A percentile compares a stretch with the other conserved stretches of the same genome.
phyloP scores from a whole-genome alignment of 352 stramenopile species.

The Lagenidium giganteum region DNA sequence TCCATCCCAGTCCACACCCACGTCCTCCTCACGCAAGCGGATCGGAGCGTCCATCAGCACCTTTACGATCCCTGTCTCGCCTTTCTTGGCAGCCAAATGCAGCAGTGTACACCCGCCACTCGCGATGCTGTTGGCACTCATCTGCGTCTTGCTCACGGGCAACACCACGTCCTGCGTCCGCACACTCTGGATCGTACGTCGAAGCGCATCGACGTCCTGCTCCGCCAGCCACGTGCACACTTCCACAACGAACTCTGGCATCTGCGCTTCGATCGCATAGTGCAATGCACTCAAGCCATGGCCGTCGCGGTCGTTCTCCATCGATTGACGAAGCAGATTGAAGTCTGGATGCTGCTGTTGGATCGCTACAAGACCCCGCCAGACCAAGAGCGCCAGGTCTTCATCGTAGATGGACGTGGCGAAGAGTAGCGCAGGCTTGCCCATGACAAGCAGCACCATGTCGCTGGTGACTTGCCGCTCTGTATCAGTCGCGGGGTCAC shows the following conservation, averaged over 20 bases:
- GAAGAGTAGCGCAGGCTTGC: constrained; percentile 75
- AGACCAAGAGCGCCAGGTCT: constrained; percentile 61
- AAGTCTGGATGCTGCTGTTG: constrained; percentile 28
- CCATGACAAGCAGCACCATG: constrained; percentile 57
- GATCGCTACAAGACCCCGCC: constrained; percentile 45
- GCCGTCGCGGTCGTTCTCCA: constrained; percentile 66
- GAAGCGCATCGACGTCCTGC: neutral
- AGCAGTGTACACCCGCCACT: constrained; percentile 68
- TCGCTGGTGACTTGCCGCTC: constrained; percentile 8
- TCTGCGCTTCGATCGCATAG: constrained; percentile 74
- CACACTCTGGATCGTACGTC: neutral
- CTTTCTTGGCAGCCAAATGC: constrained; percentile 61
- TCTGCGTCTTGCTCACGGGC: constrained; percentile 48
- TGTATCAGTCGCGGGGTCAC: constrained; percentile 13
- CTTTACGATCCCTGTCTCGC: constrained; percentile 43
- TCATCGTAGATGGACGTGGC: constrained; percentile 84
- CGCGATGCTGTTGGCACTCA: constrained; percentile 62
- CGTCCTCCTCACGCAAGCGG: constrained; percentile 7
- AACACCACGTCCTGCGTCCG: constrained; percentile 64
- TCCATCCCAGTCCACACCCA: constrained; percentile 52
- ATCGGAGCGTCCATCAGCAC: constrained; percentile 37
- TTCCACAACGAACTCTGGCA: constrained; percentile 35
- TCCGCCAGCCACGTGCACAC: constrained; percentile 19
- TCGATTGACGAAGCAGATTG: constrained; percentile 49
- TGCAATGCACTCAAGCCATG: constrained; percentile 68